Conservation (phyloP, 345 rosid species). For the Citrus sp. region DNA sequence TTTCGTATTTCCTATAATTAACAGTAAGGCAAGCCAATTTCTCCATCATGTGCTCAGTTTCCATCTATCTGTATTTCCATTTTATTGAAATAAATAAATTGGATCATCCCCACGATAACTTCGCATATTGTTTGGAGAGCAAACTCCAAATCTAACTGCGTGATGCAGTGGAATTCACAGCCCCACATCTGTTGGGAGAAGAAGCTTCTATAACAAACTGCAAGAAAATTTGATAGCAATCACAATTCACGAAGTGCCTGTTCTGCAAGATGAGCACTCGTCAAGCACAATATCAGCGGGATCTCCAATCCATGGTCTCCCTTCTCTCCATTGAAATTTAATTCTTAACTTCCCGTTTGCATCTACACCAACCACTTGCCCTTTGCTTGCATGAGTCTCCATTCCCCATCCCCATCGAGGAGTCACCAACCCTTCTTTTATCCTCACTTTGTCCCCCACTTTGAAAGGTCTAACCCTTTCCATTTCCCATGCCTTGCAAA, state of each 20-base stretch:
- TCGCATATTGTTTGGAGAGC: not conserved
- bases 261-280: constrained; percentile 34
- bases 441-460: constrained; percentile 73
- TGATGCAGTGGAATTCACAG: constrained; percentile 3
- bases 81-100: constrained; percentile 29
- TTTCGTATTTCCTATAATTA: constrained; percentile 22
- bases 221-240: not conserved
- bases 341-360: constrained; percentile 92
- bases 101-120: not conserved
- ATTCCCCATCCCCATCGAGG: constrained; percentile 99
- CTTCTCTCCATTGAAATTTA: constrained; percentile 96
- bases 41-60: constrained; percentile 14
- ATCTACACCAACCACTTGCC: constrained; percentile 86
- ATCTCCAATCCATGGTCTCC: constrained; percentile 94
- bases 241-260: constrained; percentile 1
- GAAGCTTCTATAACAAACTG: not conserved
- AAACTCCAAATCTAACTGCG: not conserved
- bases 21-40: constrained; percentile 28
- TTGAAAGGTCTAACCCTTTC: constrained; percentile 68
- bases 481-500: constrained; percentile 86
- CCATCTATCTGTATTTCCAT: constrained; percentile 19
- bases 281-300: constrained; percentile 88
- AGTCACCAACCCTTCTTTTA: constrained; percentile 63
- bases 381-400: constrained; percentile 96
- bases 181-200: not conserved